Base-by-base conservation (phyloP, 208 protist species). In the Entamoeba dispar region DNA sequence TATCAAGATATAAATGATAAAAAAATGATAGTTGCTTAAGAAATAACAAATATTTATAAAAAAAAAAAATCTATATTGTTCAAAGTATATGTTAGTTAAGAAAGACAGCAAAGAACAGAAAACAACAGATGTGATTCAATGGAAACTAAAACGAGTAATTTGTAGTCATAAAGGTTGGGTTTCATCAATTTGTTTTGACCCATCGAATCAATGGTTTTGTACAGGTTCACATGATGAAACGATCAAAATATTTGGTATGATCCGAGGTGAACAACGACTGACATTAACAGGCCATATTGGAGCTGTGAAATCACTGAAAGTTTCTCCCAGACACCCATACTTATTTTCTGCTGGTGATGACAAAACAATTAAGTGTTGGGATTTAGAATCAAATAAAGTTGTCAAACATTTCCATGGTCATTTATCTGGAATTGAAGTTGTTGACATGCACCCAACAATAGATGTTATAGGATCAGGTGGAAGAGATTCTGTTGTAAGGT, bases 321-420 rank as follows among this genome's bases (percentile, higher is more conserved):
- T 99, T 8, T 98, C 97, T 57, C 92, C 94, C 8, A 93, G 96
- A 31, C 98, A 97, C 91, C 98, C 98, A 51, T 99, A 99, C 95
- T 96, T 99, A 93, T 99, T 99, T 94, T 98, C 96, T 43, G 96
- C 95, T 31, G 98, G 97, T 94, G 98, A 99, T 92, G 99, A 99
- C 96, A 99, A 99, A 95, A 96, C 96, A 52, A 96, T 99, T n/a
- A 97, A 98, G 93, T 99, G 98, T 95, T 99, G 98, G 98, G 99
- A 99, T 94, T 95, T 99, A 22, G 98, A 99, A 94, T 94, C 95
- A 4, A 98, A 98, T 94, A 95, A 96, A 93, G 95, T 96, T 27
- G 95, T 95, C 55, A 10, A n/a, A 50, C 19, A 15, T 15, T 91
- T 51, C 19, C 47, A 50, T 49, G 90, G 90, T 27, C 90, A 91